Evolutionary conservation across 176 grass and related monocot genomes (phyloP), one percentile per base, ranked within the genome.

Genomic region (Aegilops bicornis): DNA sequence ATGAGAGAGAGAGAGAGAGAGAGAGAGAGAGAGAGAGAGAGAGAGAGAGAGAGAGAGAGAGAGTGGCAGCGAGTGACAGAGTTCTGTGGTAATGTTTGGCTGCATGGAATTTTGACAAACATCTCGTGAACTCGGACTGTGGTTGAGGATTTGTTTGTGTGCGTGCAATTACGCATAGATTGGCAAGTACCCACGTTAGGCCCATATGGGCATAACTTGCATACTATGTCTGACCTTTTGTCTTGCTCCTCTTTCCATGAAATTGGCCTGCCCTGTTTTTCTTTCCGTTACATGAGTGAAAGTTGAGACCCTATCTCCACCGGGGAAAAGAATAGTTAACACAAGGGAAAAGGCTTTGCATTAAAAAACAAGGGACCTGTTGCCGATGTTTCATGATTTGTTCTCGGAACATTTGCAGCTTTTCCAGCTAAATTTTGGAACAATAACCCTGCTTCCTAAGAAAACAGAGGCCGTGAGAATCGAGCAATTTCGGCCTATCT

Each of bases 101-200:
- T 75, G 73, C 73, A 79, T 86, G 72, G 86, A 82, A 82, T 73
- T 92, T 92, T 75, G 90, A 86, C 86, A 92, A 88, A 89, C 86
- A 82, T 92, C 90, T 92, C 90, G 90, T 92, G 90, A 92, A 74
- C 87, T 83, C 79, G 16, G 73, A 86, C 90, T 86, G 73, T 92
- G 88, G 78, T 74, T 84, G 81, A 80, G 81, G 76, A 75, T 87
- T 87, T 82, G 77, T 87, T 86, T 31, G 67, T 84, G 20, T 82
- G 27, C 16, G 66, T 22, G 22, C 69, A 73, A 73, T 22, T 73
- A n/a, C 11, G 67, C 81, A 60, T 36, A 61, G 76, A 80, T 79
- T 83, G 85, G 68, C 81, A 87, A 84, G 80, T 85, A 85, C 72
- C 68, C 64, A 30, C 86, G 39, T 77, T 82, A 82, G 78, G 78